Conservation (phyloP, 768 basidiomycete species). For the Phanerodontia chrysosporium region DNA sequence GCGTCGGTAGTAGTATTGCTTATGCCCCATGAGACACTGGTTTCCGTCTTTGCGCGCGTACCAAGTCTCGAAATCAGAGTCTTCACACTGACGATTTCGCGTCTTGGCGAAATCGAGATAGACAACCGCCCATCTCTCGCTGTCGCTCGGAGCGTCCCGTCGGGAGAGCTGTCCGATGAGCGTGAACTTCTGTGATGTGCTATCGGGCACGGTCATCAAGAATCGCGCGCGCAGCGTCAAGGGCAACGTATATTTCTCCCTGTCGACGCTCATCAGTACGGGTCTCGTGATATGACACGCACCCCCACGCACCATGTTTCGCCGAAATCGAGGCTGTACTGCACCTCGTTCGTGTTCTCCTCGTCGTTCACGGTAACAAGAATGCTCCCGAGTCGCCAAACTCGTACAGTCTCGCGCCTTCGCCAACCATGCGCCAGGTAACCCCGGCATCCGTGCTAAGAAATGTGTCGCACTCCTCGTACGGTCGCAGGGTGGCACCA, state of each 20-base stretch:
- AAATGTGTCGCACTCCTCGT: conserved; percentile 91
- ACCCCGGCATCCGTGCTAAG: conserved; percentile 86
- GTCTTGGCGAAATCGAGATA: conserved; percentile 80
- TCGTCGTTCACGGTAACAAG: conserved; percentile 85
- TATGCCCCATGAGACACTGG: conserved; percentile 93
- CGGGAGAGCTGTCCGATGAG: conserved; percentile 76
- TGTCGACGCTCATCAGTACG: conserved; percentile 25
- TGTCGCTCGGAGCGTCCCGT: conserved; percentile 44
- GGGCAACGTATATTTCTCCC: conserved; percentile 69
- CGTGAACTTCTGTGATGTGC: conserved; percentile 94
- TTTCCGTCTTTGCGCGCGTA: conserved; percentile 64
- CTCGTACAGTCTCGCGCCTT: conserved; percentile 88
- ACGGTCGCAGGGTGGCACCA: conserved; percentile 60
- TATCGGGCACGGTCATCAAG: conserved; percentile 89
- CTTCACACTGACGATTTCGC: conserved; percentile 61
- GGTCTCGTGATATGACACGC: not conserved
- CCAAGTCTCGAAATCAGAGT: conserved; percentile 82
- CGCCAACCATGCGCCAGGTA: conserved; percentile 74
- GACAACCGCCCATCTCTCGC: conserved; percentile 65
- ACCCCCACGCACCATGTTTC: conserved; percentile 66
- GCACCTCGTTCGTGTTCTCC: conserved; percentile 58
- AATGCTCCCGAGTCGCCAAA: conserved; percentile 90
- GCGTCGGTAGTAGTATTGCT: conserved; percentile 93
- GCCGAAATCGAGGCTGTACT: conserved; percentile 83
- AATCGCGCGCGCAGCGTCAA: conserved; percentile 66